These are phyloP conservation scores for Gomphus sp. DNA, from an alignment of 1,284 basidiomycete species.

Conservation along the genomic window DNA sequence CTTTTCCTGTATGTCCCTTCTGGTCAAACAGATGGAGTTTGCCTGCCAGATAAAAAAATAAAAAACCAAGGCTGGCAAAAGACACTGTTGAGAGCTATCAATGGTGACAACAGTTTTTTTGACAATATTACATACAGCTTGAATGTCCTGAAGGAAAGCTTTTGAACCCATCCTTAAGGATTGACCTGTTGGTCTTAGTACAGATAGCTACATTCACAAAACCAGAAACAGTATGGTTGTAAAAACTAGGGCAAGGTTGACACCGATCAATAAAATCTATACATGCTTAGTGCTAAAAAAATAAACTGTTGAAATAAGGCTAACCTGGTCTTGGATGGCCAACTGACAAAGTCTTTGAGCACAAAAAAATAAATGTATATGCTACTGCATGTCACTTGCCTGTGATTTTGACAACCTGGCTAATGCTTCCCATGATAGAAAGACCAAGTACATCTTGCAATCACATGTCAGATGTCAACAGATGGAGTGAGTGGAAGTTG, in stretches of 20 bases:
- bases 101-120: background rate
- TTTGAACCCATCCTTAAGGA: constrained; percentile 80
- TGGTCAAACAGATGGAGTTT: constrained; percentile 88
- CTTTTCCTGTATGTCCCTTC: constrained; percentile 75
- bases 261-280: constrained; percentile 79
- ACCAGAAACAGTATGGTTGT: constrained; percentile 60
- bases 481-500: no score
- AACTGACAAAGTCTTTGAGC: constrained; percentile 35
- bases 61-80: constrained; percentile 87
- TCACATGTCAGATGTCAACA: background rate
- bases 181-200: constrained; percentile 50
- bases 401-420: constrained; percentile 79
- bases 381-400: background rate
- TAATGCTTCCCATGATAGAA: constrained; percentile 70
- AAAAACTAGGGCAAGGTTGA: constrained; percentile 55
- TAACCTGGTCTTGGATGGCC: constrained; percentile 82
- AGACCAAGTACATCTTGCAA: constrained; percentile 61
- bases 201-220: constrained; percentile 75
- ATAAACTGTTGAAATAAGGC: constrained; percentile 5
- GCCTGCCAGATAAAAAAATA: constrained; percentile 83
- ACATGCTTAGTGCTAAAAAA: background rate
- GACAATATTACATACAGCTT: constrained; percentile 42
- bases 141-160: constrained; percentile 94
- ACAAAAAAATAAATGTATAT: constrained; percentile 2
- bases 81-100: constrained; percentile 45